Percentiles rank a stretch among this genome's conserved stretches.
These are phyloP conservation scores for Saraca asoca DNA, from an alignment of 331 rosid species.

Conservation along the genomic window DNA sequence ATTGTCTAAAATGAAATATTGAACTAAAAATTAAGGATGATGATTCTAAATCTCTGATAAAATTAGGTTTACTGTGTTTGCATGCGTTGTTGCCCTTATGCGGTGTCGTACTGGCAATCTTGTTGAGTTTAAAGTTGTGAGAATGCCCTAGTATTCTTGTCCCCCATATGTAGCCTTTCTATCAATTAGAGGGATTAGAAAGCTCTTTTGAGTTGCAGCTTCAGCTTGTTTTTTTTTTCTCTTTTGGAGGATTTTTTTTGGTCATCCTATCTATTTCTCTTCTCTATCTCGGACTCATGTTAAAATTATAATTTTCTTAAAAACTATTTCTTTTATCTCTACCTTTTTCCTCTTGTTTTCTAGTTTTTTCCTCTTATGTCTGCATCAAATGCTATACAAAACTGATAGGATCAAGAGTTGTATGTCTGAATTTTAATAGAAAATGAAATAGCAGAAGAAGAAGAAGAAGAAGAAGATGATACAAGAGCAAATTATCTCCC, in stretches of 20 bases:
- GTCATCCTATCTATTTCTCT: too few species aligned
- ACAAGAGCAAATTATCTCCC: too few species aligned
- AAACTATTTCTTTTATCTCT: neutral
- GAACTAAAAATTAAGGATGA: neutral
- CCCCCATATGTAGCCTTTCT: neutral
- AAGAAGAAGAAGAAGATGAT: too few species aligned
- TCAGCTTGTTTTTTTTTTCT: too few species aligned
- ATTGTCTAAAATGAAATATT: neutral
- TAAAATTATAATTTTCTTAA: neutral
- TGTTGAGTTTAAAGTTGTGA: neutral
- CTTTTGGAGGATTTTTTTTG: too few species aligned
- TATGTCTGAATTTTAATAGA: too few species aligned
- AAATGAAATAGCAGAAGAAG: too few species aligned
- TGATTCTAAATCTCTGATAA: neutral
- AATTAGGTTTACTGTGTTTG: neutral
- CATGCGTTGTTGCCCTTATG: neutral
- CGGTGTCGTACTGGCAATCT: neutral
- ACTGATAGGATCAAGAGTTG: too few species aligned
- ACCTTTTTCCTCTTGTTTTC: neutral
- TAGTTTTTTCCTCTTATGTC: neutral
- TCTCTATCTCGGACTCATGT: too few species aligned
- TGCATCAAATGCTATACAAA: neutral
- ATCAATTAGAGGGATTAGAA: too few species aligned
- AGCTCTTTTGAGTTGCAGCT: too few species aligned
- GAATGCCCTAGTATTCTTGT: neutral